A percentile compares a stretch with the other conserved stretches of the same genome.
Evolutionary conservation across 208 protist genomes (phyloP).

Genomic region (Crithidia acanthocephali): DNA sequence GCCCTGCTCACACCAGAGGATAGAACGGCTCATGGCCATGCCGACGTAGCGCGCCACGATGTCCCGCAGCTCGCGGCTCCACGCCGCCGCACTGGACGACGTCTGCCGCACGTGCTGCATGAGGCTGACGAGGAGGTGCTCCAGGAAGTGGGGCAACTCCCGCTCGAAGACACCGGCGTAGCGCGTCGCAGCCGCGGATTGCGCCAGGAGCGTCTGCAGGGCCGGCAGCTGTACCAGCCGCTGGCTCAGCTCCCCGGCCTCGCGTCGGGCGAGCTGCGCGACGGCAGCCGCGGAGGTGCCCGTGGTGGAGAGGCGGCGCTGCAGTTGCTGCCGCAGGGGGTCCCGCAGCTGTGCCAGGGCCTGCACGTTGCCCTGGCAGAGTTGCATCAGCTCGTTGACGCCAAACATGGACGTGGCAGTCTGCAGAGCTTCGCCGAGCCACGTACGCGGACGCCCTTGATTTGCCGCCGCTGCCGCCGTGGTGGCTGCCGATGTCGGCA

Average conservation of each 20-base stretch:
- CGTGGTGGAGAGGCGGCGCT: constrained; percentile 4
- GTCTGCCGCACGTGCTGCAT: constrained; percentile 24
- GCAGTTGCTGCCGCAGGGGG: constrained; percentile 22
- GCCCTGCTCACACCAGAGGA: constrained; percentile 40
- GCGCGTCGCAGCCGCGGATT: not conserved
- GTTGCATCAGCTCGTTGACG: constrained; percentile 16
- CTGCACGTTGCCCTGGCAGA: constrained; percentile 10
- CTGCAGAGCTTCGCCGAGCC: constrained; percentile 13
- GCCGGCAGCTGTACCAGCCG: constrained; percentile 8
- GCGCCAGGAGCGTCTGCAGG: not conserved
- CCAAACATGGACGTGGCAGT: constrained; percentile 8
- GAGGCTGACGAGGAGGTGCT: constrained; percentile 20
- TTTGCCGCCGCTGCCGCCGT: not conserved
- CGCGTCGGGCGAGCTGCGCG: constrained; percentile 12
- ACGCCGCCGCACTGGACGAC: constrained; percentile 23
- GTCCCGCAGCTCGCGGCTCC: constrained; percentile 33
- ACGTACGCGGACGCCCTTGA: not conserved
- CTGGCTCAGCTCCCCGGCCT: constrained; percentile 11
- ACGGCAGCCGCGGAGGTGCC: not conserved
- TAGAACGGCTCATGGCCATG: constrained; percentile 32
- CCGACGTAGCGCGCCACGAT: constrained; percentile 34
- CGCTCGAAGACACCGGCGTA: constrained; percentile 11
- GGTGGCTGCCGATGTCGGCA: not conserved
- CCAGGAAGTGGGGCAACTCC: constrained; percentile 24
- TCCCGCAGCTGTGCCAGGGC: constrained; percentile 15